phyloP scores from a whole-genome alignment of 192 early-diverging fungal species.

The Geranomyces michiganensis region DNA sequence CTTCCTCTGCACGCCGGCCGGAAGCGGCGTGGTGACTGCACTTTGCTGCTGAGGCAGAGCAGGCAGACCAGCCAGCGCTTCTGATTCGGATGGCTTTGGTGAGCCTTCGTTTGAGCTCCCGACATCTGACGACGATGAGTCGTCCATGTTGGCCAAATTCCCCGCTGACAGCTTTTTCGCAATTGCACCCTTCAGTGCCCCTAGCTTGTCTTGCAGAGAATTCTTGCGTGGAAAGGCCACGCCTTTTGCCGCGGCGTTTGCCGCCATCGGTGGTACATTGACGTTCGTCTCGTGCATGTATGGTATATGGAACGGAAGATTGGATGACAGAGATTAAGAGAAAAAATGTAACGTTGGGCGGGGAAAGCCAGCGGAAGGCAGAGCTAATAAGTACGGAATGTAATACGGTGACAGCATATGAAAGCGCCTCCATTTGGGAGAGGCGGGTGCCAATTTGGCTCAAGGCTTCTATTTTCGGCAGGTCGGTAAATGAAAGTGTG shows the following conservation, averaged over 20 bases:
- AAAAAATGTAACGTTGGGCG: too few relatives aligned
- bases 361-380: too few relatives aligned
- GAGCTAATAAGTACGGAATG: too few relatives aligned
- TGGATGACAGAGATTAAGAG: too few relatives aligned
- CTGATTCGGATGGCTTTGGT: neutral
- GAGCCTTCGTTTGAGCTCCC: neutral
- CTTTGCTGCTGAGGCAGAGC: neutral
- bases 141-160: conserved; percentile 7
- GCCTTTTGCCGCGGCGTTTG: neutral
- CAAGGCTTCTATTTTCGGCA: too few relatives aligned
- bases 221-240: conserved; percentile 1
- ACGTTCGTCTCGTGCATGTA: neutral
- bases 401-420: too few relatives aligned
- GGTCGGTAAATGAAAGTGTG: too few relatives aligned
- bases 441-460: too few relatives aligned
- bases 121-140: neutral
- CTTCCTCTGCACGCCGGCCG: neutral
- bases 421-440: too few relatives aligned
- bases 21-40: neutral
- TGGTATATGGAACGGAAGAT: neutral
- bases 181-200: conserved; percentile 19
- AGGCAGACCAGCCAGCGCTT: neutral
- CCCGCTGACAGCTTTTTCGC: conserved; percentile 8
- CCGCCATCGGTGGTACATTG: conserved; percentile 12
- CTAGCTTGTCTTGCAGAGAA: conserved; percentile 30